Evolutionary conservation across 331 rosid species (phyloP).

Genomic region (Pyracantha coccinea): DNA sequence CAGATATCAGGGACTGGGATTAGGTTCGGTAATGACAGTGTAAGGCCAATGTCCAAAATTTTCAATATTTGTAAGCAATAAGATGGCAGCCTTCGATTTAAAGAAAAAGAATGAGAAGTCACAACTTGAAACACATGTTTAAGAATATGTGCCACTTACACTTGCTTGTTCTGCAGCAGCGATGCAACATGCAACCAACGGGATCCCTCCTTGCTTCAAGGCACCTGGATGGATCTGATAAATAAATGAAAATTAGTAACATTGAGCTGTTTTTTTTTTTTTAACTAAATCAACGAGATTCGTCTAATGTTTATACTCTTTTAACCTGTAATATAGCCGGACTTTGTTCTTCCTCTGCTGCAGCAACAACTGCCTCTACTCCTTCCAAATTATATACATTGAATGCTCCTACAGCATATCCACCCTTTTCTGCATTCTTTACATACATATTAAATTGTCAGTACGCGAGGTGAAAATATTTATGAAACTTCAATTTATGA

Average conservation of each 20-base stretch:
- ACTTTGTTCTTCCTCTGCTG: constrained; percentile 85
- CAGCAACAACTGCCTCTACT: constrained; percentile 83
- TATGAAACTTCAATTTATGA: constrained; percentile 5
- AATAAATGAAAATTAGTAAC: constrained; percentile 11
- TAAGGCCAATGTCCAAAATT: neutral
- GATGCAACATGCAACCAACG: constrained; percentile 83
- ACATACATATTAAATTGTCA: constrained; percentile 5
- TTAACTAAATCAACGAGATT: neutral
- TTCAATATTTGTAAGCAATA: neutral
- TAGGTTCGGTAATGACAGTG: neutral
- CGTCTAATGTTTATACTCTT: neutral
- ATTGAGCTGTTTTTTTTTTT: no score
- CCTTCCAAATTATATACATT: constrained; percentile 96
- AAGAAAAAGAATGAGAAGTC: neutral
- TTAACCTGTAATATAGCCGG: constrained; percentile 95
- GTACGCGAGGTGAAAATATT: neutral
- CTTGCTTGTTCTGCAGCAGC: constrained; percentile 86
- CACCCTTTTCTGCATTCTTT: constrained; percentile 76
- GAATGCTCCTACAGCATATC: constrained; percentile 97
- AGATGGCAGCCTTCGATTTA: neutral
- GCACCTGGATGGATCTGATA: constrained; percentile 94
- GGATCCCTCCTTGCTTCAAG: constrained; percentile 75
- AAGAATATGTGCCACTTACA: constrained; percentile 42
- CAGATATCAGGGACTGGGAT: neutral
- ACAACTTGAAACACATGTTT: neutral